Conservation (phyloP, 345 rosid genomes). For the Fremontodendron californicum region DNA sequence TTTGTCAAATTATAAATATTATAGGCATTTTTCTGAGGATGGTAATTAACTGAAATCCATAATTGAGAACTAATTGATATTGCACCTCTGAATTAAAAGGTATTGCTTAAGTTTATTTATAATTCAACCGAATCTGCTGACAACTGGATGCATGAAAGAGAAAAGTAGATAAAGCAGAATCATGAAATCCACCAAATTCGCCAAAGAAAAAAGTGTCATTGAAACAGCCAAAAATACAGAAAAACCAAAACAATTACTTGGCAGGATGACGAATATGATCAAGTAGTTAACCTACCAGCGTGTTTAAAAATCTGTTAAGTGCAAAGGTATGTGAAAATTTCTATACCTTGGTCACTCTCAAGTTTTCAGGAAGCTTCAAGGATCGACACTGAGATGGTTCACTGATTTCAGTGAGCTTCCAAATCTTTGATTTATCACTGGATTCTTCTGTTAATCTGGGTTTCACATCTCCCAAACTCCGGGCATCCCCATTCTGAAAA, state of each 20-base stretch:
- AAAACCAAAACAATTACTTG: not conserved
- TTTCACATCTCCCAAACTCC: constrained; percentile 82
- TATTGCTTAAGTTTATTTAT: not conserved
- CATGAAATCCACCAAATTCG: not conserved
- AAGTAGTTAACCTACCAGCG: not conserved
- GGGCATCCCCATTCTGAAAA: constrained; percentile 80
- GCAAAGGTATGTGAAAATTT: not conserved
- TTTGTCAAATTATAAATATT: not conserved
- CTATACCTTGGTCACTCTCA: constrained; percentile 77
- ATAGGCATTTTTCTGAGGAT: not conserved
- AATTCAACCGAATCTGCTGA: not conserved
- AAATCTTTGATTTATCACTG: constrained; percentile 87
- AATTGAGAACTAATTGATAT: not conserved
- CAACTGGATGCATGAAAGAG: not conserved
- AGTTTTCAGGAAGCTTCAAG: constrained; percentile 81
- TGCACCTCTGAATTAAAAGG: not conserved
- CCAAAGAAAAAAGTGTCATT: not conserved
- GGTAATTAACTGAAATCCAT: not conserved
- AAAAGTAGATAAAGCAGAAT: not conserved
- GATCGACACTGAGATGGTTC: constrained; percentile 92
- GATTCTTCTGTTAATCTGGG: constrained; percentile 84
- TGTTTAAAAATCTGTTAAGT: constrained; percentile 7
- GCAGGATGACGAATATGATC: not conserved
- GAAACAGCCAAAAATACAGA: not conserved
- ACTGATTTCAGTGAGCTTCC: constrained; percentile 91